These are phyloP conservation scores for Candida sanyaensis DNA, from an alignment of 1,139 yeast genomes.

Conservation along the genomic window DNA sequence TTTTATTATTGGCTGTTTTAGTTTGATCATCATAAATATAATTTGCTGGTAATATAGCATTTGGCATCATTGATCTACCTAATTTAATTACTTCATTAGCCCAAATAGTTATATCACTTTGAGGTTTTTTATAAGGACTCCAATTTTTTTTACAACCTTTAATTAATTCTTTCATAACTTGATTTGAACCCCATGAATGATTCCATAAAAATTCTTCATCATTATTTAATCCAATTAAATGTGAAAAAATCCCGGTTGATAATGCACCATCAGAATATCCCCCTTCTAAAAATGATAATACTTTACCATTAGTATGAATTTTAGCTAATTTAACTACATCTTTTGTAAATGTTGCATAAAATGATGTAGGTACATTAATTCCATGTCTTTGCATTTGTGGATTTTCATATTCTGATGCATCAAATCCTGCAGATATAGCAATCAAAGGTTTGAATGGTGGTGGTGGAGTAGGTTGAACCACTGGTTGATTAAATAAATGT, in stretches of 20 bases:
- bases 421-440: conserved; percentile 83
- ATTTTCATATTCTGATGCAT: conserved; percentile 83
- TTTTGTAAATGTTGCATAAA: conserved; percentile 70
- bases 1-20: conserved; percentile 13
- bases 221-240: conserved; percentile 60
- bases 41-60: conserved; percentile 44
- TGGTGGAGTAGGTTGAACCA: conserved; percentile 35
- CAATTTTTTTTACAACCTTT: conserved; percentile 73
- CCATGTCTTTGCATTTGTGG: conserved; percentile 86
- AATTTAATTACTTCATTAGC: conserved; percentile 66
- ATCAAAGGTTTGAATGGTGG: conserved; percentile 70
- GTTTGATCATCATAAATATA: conserved; percentile 36
- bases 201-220: conserved; percentile 58
- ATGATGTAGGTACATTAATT: conserved; percentile 80
- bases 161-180: conserved; percentile 64
- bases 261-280: conserved; percentile 88
- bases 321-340: conserved; percentile 70
- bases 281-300: conserved; percentile 77
- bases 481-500: conserved; percentile 25
- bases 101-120: conserved; percentile 55
- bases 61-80: conserved; percentile 72
- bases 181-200: conserved; percentile 61
- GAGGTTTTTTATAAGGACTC: conserved; percentile 56
- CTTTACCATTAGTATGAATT: conserved; percentile 60
- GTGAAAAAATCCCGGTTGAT: conserved; percentile 78